These are phyloP conservation scores for Gossypium ekmanianum DNA, from an alignment of 345 rosid species.

Conservation along the genomic window DNA sequence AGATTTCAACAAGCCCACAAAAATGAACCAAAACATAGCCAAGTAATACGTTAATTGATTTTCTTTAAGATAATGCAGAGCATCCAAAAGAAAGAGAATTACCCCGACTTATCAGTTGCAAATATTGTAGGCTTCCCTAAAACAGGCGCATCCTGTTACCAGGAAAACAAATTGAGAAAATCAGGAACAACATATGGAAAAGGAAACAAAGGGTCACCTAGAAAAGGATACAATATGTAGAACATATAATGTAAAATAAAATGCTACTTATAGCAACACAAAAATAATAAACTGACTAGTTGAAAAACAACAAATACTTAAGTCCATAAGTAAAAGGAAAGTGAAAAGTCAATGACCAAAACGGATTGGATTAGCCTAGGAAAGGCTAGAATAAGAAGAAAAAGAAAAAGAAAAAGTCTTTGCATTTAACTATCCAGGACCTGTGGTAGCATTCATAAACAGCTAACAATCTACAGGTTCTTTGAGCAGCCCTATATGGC, in stretches of 20 bases:
- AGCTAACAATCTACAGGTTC: neutral
- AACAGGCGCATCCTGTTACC: conserved; percentile 77
- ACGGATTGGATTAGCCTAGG: neutral
- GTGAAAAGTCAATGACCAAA: neutral
- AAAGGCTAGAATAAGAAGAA: neutral
- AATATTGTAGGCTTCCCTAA: conserved; percentile 76
- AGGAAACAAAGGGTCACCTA: neutral
- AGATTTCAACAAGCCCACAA: conserved; percentile 3
- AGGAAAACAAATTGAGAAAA: conserved; percentile 8
- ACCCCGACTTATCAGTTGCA: conserved; percentile 60
- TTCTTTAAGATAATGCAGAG: neutral
- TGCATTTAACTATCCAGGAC: neutral
- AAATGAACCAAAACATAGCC: neutral
- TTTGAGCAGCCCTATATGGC: neutral
- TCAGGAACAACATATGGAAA: neutral
- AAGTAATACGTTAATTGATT: neutral
- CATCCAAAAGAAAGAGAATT: conserved; percentile 30
- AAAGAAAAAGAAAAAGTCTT: neutral
- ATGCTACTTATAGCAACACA: neutral
- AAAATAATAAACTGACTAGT: neutral
- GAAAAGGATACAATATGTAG: neutral
- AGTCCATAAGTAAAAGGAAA: neutral
- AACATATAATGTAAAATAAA: neutral
- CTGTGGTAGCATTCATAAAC: conserved; percentile 10
- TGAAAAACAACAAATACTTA: neutral